Base-by-base conservation (phyloP, 148 eudicot genomes). In the Pouteria glomerata region DNA sequence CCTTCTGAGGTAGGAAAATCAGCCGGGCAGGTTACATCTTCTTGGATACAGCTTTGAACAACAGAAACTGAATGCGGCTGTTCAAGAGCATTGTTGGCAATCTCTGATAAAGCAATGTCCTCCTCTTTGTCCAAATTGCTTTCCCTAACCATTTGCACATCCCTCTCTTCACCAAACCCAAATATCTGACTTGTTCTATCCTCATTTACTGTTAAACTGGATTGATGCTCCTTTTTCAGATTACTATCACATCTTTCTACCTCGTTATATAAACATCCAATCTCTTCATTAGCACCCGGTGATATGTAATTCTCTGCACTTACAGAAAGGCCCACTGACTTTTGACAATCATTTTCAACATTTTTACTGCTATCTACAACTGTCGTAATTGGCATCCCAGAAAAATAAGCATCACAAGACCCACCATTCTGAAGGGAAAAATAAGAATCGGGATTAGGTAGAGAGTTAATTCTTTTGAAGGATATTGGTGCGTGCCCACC, bases 391-490 rank as follows among this genome's bases (percentile, higher is more conserved):
- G 26, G 24, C 62, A 66, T 34, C 26, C 29, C 69, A 57, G 56
- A 37, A 42, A 30, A 14, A 18, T 57, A 55, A 31, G 60, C 62
- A 76, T 69, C 84, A 56, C 61, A 59, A 31, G 73, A 55, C 18
- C 51, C 57, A 34, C 81, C 91, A 68, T 57, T 76, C 57, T 58
- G 66, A 58, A 66, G 62, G 47, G 77, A 63, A 57, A 56, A 57
- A 68, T 55, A 35, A 53, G 26, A 82, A 64, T 85, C 88, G 41
- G 47, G 53, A 73, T 81, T 79, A 33, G 87, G 62, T 42, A 83
- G 57, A 62, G 89, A 82, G 21, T 76, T 71, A 57, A 81, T 76
- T 73, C 89, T 88, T 52, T 61, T 82, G 47, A 83, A 85, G 35
- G 76, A 83, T 64, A 33, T 64, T 5, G 79, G 79, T 62, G 70